Base-by-base conservation (phyloP, 2,329 filamentous ascomycete species). In the Fusarium sp. region DNA sequence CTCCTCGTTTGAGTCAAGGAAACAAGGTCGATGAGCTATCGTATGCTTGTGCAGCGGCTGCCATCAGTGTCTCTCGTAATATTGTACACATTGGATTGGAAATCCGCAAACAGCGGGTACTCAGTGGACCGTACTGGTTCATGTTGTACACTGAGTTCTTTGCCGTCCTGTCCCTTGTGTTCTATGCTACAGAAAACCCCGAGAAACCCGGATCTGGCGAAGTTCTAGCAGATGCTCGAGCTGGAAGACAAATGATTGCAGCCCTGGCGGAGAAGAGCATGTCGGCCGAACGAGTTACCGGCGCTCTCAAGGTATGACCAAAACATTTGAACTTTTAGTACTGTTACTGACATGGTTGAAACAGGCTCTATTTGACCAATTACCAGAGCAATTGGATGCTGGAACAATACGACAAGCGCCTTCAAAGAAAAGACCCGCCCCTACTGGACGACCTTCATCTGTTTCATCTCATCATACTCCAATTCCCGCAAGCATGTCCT, bases 61-160 rank as follows among this genome's bases (percentile, higher is more conserved):
- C 87, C 5, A 86, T 90, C 58, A 90, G 87, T 65, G 85, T 94
- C 17, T 89, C 88, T 14, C 85, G 86, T 7, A 93, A 95, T 76
- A 93, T 96, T 68, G 89, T 96, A 38, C 93, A 95, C 76, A 94
- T 95, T 65, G 92, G 91, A 8, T 87, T 90, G 27, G 92, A 94
- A 76, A 95, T 95, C 84, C 91, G 92, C 72, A 91, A 91, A 78
- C 89, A 92, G 76, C 89, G 91, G 7, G 85, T 94, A 11, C 84
- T 96, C n/a, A 91, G 92, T 69, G 94, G 93, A 2, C 92, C 93
- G 0, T 95, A 94, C 80, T 96, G 93, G 93, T 95, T 95, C 78
- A 92, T 93, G 73, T 89, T 95, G 78, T 95, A 94, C 78, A 94
- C 93, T 5, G 92, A 93, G 20, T 95, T 94, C 82, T 95, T 94